Evolutionary conservation across 345 rosid species (phyloP).

Genomic region (Alliaria petiolata): DNA sequence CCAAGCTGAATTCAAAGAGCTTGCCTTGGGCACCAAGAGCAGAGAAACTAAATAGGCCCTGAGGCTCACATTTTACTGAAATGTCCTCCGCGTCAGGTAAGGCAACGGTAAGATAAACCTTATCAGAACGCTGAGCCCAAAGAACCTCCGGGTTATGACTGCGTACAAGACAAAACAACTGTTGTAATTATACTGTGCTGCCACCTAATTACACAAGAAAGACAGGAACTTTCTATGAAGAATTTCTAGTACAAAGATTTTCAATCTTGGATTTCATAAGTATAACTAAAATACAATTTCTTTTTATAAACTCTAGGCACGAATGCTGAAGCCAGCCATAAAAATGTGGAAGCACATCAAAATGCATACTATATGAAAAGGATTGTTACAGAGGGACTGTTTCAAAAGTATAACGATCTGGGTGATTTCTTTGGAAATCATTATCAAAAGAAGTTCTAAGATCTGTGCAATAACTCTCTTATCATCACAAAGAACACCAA

Average conservation of each 20-base stretch:
- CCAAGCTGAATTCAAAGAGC: slow-evolving; percentile 58
- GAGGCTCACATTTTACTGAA: slow-evolving; percentile 70
- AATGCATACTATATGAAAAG: neutral
- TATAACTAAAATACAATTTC: neutral
- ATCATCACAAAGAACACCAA: neutral
- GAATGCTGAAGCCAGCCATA: neutral
- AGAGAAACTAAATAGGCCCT: slow-evolving; percentile 72
- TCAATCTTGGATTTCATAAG: neutral
- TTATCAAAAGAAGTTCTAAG: neutral
- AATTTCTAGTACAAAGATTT: neutral
- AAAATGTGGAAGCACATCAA: neutral
- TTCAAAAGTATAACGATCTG: neutral
- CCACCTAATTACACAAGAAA: neutral
- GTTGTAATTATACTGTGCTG: neutral
- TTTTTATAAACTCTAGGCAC: neutral
- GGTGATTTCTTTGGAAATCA: neutral
- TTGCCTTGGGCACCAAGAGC: slow-evolving; percentile 74
- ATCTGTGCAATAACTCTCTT: neutral
- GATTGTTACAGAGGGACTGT: neutral
- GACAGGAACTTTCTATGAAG: neutral
- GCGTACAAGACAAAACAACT: slow-evolving; percentile 1
- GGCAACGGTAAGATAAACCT: slow-evolving; percentile 69
- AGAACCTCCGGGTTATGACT: slow-evolving; percentile 95
- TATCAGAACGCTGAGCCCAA: slow-evolving; percentile 95
- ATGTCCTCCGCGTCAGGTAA: slow-evolving; percentile 84